Base-by-base conservation (phyloP, 169 alveolate species). In the Plasmodium blacklocki region DNA sequence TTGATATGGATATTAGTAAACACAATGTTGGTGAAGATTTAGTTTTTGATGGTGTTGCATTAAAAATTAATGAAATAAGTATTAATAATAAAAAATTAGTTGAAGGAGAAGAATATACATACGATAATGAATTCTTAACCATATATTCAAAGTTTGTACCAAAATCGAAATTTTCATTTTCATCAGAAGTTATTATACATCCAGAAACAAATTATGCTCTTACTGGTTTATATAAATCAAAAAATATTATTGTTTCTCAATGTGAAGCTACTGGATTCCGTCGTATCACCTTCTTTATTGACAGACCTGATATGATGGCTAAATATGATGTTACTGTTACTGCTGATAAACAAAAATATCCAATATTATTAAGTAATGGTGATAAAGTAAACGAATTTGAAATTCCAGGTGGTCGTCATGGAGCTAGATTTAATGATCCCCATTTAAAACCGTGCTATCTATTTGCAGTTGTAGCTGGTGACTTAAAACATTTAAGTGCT, bases 401-500 rank as follows among this genome's bases (percentile, higher is more conserved):
- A 2, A 88, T 89, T 4, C 88, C 92, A 56, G 96, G 94, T 4
- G 94, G 89, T 14, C 88, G 93, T 18, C 97, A 95, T 83, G 95
- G 88, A 73, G 98, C 98, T 2, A 93, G 93, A 72, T 97, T 93
- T 93, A 96, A 85, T 26, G 99, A 97, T 63, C 99, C 99, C 12
- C 94, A 88, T 92, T 95, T 94, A 32, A 97, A 97, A 86, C 99
- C 99, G 1, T 95, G 96, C 47, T 97, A 97, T 91, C 94, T 97
- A 59, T 97, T 97, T 70, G 99, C 99, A 12, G 93, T 96, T 18
- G 98, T 97, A 19, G 99, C 98, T 15, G 99, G 99, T 29, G 93
- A 94, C 56, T 76, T 97, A 59, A 94, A 90, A 14, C 86, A 93
- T 23, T 83, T 97, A 50, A 74, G 80, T 32, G 95, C 92, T 66